Conservation (phyloP, 352 stramenopile species). For the Globisporangium echinulatum region DNA sequence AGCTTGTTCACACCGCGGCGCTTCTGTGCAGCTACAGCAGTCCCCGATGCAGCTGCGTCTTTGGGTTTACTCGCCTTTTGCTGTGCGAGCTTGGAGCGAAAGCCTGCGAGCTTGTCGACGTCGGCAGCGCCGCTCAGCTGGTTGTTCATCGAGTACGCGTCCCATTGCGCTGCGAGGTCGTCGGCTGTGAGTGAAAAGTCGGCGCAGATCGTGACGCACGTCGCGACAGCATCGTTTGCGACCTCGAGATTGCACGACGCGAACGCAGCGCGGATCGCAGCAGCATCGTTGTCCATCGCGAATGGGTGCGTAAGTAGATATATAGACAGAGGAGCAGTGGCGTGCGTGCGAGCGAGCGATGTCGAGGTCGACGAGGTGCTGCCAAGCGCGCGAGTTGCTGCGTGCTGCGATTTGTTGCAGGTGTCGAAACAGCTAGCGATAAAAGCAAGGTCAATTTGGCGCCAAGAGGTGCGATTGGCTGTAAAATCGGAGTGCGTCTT, state of each 20-base stretch:
- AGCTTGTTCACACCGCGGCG: slow-evolving; percentile 38
- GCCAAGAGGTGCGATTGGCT: no score
- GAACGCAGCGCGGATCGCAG: slow-evolving; percentile 63
- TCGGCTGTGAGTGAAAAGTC: slow-evolving; percentile 78
- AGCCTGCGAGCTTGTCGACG: slow-evolving; percentile 51
- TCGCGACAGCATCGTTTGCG: slow-evolving; percentile 50
- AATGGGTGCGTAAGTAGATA: no score
- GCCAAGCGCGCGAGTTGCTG: no score
- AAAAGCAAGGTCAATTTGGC: no score
- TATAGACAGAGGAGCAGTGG: no score
- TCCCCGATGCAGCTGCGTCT: slow-evolving; percentile 10
- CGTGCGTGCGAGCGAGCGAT: no score
- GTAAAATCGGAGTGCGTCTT: no score
- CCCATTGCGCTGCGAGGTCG: slow-evolving; percentile 74
- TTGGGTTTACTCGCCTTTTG: slow-evolving; percentile 39
- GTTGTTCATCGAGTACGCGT: slow-evolving; percentile 85
- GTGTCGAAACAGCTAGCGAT: no score
- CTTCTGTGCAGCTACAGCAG: slow-evolving; percentile 26
- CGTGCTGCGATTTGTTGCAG: no score
- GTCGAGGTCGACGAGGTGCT: no score
- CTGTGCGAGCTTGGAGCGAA: slow-evolving; percentile 66
- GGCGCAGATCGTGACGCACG: slow-evolving; percentile 59
- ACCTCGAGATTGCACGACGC: slow-evolving; percentile 71
- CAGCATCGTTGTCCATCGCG: slow-evolving; percentile 49
- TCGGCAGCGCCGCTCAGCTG: slow-evolving; percentile 52